phyloP scores from a whole-genome alignment of 192 early-diverging fungal species.

The Coemansia sp. region DNA sequence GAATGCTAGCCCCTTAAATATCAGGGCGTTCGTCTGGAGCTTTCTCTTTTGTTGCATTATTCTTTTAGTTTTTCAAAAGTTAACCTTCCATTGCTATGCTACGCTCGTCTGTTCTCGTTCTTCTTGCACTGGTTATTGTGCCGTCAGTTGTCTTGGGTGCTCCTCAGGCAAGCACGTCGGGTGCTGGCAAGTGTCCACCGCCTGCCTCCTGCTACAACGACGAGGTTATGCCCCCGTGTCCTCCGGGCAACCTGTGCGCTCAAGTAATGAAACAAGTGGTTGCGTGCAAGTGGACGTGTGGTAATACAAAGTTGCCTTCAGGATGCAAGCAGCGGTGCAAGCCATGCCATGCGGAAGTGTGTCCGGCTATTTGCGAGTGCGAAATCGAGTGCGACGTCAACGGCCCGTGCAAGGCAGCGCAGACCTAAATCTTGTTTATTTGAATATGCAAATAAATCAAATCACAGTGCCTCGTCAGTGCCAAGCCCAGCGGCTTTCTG shows the following conservation, averaged over 20 bases:
- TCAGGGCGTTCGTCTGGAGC: neutral
- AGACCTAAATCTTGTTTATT: neutral
- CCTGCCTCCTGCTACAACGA: neutral
- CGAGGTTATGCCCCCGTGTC: neutral
- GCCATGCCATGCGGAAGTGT: conserved; percentile 31
- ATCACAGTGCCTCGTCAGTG: neutral
- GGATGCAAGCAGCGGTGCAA: conserved; percentile 29
- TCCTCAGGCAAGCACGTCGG: neutral
- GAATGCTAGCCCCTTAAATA: neutral
- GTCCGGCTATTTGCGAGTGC: conserved; percentile 21
- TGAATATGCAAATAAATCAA: neutral
- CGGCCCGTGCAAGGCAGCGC: conserved; percentile 16
- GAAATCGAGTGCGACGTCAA: conserved; percentile 25
- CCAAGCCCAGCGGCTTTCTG: no score
- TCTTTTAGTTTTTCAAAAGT: neutral
- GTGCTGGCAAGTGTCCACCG: neutral
- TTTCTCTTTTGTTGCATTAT: neutral
- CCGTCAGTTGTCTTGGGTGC: neutral
- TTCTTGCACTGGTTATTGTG: neutral
- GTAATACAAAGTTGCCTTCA: neutral
- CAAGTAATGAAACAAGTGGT: conserved; percentile 10
- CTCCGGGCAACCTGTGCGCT: neutral
- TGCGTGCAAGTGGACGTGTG: conserved; percentile 26
- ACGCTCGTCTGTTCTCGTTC: neutral
- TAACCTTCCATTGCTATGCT: neutral